A percentile compares a stretch with the other conserved stretches of the same genome.
phyloP scores from a whole-genome alignment of 2,329 filamentous ascomycete species.

The Delphinella strobiligena region DNA sequence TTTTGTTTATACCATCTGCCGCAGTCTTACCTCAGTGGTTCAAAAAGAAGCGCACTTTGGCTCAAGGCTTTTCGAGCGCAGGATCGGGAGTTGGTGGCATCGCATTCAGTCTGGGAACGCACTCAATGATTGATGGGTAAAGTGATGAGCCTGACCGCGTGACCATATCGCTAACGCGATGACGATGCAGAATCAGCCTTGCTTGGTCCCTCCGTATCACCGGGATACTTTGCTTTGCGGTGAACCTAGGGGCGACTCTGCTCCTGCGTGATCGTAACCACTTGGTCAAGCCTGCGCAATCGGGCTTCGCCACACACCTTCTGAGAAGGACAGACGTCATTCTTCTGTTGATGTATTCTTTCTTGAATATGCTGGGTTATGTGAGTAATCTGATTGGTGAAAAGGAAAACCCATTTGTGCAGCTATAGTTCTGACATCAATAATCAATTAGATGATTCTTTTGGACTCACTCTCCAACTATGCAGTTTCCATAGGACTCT shows the following conservation, averaged over 20 bases:
- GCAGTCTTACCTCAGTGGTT: slow-evolving; percentile 33
- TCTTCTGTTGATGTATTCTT: slow-evolving; percentile 30
- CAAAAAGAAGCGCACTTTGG: slow-evolving; percentile 24
- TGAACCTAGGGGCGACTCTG: slow-evolving; percentile 19
- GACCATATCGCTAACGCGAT: too few relatives aligned
- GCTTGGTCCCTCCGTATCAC: slow-evolving; percentile 32
- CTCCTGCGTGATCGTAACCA: slow-evolving; percentile 24
- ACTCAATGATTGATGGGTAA: slow-evolving; percentile 23
- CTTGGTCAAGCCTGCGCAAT: slow-evolving; percentile 21
- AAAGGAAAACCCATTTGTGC: too few relatives aligned
- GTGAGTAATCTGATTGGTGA: too few relatives aligned
- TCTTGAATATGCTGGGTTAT: slow-evolving; percentile 34
- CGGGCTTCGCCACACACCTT: slow-evolving; percentile 24
- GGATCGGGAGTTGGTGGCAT: slow-evolving; percentile 31
- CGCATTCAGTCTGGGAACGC: slow-evolving; percentile 22
- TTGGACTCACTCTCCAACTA: slow-evolving; percentile 37
- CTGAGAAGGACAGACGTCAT: slow-evolving; percentile 24
- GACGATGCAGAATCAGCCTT: slow-evolving; percentile 18
- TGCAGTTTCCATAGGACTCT: slow-evolving; percentile 31
- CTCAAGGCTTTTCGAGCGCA: slow-evolving; percentile 27
- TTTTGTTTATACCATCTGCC: slow-evolving; percentile 27
- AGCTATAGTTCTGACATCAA: too few relatives aligned
- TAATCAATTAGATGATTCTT: slow-evolving; percentile 35
- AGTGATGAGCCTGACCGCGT: too few relatives aligned
- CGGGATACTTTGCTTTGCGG: slow-evolving; percentile 19